Evolutionary conservation across 228 moss, liverwort and hornwort genomes (phyloP).

Genomic region (Sphagnum fallax): DNA sequence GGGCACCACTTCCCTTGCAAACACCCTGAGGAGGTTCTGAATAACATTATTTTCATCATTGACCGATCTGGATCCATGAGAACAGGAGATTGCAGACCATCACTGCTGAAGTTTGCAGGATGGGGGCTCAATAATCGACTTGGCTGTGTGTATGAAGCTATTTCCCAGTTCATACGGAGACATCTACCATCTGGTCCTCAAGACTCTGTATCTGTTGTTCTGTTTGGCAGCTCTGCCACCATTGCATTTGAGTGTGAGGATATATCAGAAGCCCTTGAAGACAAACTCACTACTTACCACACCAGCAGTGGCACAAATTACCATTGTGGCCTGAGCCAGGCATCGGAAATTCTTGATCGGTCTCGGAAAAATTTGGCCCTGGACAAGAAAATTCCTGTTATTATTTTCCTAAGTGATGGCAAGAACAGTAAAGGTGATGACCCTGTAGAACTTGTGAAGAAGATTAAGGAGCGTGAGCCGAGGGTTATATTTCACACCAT

Average conservation of each 20-base stretch:
- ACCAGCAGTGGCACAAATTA: constrained; percentile 8
- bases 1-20: constrained; percentile 16
- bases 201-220: constrained; percentile 17
- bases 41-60: constrained; percentile 17
- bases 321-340: constrained; percentile 6
- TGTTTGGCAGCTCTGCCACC: not conserved
- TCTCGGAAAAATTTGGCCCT: not conserved
- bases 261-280: constrained; percentile 15
- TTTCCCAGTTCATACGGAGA: constrained; percentile 10
- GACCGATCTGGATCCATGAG: constrained; percentile 15
- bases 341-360: constrained; percentile 2
- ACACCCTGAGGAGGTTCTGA: not conserved
- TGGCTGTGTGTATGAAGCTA: constrained; percentile 21
- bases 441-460: constrained; percentile 1
- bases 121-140: constrained; percentile 4
- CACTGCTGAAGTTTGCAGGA: not conserved
- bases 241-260: constrained; percentile 7
- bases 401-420: constrained; percentile 40
- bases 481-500: constrained; percentile 44
- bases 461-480: constrained; percentile 11
- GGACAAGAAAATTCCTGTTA: constrained; percentile 8
- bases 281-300: not conserved
- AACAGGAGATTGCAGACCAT: constrained; percentile 3
- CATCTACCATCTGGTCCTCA: not conserved
- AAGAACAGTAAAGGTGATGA: constrained; percentile 8